These are phyloP conservation scores for Arctium lappa DNA, from an alignment of 129 eudicot genomes.

Conservation along the genomic window DNA sequence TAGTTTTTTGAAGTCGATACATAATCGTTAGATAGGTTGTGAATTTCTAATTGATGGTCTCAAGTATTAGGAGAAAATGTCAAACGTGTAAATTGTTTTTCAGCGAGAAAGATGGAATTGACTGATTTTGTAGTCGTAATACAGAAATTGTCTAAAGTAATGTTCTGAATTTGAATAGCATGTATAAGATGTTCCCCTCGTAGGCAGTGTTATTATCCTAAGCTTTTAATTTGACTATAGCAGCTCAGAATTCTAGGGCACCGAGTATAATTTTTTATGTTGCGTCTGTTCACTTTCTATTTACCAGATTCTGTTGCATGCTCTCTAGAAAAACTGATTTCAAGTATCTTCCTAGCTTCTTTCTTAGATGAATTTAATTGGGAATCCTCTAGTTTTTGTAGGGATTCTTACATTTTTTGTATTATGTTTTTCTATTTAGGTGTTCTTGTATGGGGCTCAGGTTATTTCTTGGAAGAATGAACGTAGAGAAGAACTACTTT, in stretches of 20 bases:
- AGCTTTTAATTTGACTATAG: slow-evolving; percentile 4
- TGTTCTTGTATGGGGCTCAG: slow-evolving; percentile 80
- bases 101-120: background rate
- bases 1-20: background rate
- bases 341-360: slow-evolving; percentile 6
- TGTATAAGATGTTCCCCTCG: background rate
- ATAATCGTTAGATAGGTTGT: background rate
- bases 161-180: background rate
- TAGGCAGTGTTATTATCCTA: background rate
- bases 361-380: background rate
- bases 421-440: slow-evolving; percentile 47
- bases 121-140: slow-evolving; percentile 3
- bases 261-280: background rate
- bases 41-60: background rate
- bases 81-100: background rate
- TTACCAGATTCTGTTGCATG: slow-evolving; percentile 8
- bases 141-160: background rate
- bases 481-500: slow-evolving; percentile 84
- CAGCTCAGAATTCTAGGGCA: slow-evolving; percentile 17
- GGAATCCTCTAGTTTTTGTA: background rate
- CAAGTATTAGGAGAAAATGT: background rate
- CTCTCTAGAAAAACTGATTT: slow-evolving; percentile 2
- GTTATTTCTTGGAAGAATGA: slow-evolving; percentile 94
- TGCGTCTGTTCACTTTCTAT: background rate
- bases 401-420: slow-evolving; percentile 2